A percentile compares a stretch with the other conserved stretches of the same genome.
phyloP scores from a whole-genome alignment of 2,329 filamentous ascomycete genomes.

The Domatiomyces globalis region DNA sequence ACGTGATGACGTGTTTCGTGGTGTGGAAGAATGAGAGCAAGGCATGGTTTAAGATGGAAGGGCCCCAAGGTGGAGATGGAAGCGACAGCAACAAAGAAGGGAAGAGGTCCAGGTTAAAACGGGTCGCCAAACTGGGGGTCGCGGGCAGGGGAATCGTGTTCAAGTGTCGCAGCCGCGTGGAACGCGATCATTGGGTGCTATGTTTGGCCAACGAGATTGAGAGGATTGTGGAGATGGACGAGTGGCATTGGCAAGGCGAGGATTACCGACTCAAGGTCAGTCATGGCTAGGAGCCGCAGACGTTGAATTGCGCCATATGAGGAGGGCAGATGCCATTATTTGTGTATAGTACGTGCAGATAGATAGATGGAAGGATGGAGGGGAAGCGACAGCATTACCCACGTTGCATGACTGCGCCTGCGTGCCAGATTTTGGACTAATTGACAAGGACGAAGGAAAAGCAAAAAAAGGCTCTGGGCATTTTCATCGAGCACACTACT shows the following conservation, averaged over 20 bases:
- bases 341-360: background rate
- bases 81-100: background rate
- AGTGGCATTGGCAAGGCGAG: background rate
- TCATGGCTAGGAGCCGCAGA: background rate
- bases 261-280: background rate
- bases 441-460: too few relatives aligned
- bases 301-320: background rate
- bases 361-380: background rate
- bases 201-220: slow-evolving; percentile 54
- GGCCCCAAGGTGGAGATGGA: slow-evolving; percentile 9
- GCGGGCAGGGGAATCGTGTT: slow-evolving; percentile 52
- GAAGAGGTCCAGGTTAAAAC: slow-evolving; percentile 30
- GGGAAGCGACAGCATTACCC: too few relatives aligned
- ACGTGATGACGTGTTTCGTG: slow-evolving; percentile 19
- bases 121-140: slow-evolving; percentile 47
- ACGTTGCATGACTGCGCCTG: too few relatives aligned
- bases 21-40: slow-evolving; percentile 16
- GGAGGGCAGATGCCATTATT: background rate
- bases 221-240: slow-evolving; percentile 7
- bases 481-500: too few relatives aligned
- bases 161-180: slow-evolving; percentile 48
- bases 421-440: too few relatives aligned
- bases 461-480: too few relatives aligned
- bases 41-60: slow-evolving; percentile 21
- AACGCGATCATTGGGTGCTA: slow-evolving; percentile 55